Percentiles rank a stretch among this genome's conserved stretches.
These are phyloP conservation scores for Prunus salicina DNA, from an alignment of 306 rosid genomes.

Conservation along the genomic window DNA sequence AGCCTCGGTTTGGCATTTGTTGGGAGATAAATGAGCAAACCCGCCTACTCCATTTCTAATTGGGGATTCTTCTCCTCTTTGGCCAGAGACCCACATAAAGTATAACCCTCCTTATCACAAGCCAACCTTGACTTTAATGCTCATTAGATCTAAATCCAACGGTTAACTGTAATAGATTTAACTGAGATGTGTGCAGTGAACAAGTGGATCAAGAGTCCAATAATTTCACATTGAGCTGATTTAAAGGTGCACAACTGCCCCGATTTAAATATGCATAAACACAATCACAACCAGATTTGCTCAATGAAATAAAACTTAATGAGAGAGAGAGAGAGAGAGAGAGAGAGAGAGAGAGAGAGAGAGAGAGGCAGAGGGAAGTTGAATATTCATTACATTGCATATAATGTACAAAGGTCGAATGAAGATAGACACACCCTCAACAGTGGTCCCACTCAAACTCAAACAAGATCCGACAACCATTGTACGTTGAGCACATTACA, in stretches of 20 bases:
- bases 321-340: background rate
- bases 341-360: background rate
- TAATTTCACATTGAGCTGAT: no score
- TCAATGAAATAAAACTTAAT: background rate
- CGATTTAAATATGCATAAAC: background rate
- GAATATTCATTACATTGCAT: conserved; percentile 10
- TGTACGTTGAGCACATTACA: background rate
- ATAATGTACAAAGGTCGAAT: conserved; percentile 9
- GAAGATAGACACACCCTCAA: background rate
- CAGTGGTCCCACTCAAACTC: background rate
- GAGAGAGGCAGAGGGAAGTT: background rate
- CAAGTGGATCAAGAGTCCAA: no score
- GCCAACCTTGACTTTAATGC: no score
- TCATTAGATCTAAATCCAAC: no score
- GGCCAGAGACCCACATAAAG: no score
- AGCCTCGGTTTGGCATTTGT: background rate
- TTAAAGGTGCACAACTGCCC: no score
- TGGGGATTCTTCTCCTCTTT: no score
- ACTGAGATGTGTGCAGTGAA: no score
- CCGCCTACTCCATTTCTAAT: no score
- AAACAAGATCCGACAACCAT: background rate
- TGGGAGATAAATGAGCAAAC: background rate
- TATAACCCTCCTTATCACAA: no score
- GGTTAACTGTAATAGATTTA: no score
- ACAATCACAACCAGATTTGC: background rate